A percentile compares a stretch with the other conserved stretches of the same genome.
Conservation (phyloP, 83 land plant genomes). For the Thuja plicata region DNA sequence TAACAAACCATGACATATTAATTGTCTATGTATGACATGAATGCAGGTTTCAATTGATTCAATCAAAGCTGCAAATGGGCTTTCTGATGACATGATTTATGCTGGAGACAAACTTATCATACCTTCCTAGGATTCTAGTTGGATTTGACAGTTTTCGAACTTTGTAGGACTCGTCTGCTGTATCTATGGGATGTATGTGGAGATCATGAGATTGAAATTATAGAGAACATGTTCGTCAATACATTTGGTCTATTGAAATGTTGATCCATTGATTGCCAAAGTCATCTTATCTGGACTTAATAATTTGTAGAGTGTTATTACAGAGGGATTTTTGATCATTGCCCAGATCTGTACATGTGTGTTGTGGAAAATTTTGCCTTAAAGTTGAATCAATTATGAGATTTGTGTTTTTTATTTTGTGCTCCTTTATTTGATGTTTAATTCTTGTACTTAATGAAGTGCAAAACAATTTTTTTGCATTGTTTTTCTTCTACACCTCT, state of each 20-base stretch:
- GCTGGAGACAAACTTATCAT: conserved; percentile 14
- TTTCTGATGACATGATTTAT: conserved; percentile 18
- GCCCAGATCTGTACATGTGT: background rate
- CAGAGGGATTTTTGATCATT: background rate
- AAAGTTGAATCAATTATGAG: background rate
- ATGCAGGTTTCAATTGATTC: conserved; percentile 22
- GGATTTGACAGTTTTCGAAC: background rate
- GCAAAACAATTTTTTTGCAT: background rate
- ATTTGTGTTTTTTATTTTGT: background rate
- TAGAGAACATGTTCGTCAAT: background rate
- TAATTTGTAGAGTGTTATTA: background rate
- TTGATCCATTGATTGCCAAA: background rate
- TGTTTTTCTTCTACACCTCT: background rate
- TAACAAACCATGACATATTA: conserved; percentile 1
- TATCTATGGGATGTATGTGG: background rate
- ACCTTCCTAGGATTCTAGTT: conserved; percentile 5
- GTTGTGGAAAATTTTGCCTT: background rate
- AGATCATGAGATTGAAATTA: background rate
- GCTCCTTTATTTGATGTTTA: background rate
- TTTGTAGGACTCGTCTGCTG: background rate
- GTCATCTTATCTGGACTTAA: background rate
- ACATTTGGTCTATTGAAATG: background rate
- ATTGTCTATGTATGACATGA: background rate
- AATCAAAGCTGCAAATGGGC: conserved; percentile 18
- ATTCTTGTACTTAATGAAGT: background rate